Conservation (phyloP, 2,329 filamentous ascomycete species). For the Trichoderma arundinaceum region DNA sequence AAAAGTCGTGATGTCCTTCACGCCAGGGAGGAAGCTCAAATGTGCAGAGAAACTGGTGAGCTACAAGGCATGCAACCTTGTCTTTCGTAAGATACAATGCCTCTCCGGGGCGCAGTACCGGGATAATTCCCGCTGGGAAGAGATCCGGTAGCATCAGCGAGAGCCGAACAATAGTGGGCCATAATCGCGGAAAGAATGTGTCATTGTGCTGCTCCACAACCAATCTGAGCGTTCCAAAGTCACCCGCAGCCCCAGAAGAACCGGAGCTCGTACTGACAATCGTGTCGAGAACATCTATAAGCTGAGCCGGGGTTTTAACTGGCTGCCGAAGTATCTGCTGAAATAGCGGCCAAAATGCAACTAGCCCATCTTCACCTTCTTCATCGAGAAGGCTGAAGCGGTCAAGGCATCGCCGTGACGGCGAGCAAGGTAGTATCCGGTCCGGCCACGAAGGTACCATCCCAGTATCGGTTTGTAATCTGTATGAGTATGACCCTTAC, state of each 20-base stretch:
- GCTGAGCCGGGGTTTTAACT: slow-evolving; percentile 30
- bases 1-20: slow-evolving; percentile 42
- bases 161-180: slow-evolving; percentile 38
- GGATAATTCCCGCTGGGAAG: slow-evolving; percentile 36
- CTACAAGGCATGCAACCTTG: slow-evolving; percentile 41
- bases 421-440: slow-evolving; percentile 32
- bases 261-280: slow-evolving; percentile 37
- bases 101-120: slow-evolving; percentile 32
- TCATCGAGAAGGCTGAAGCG: slow-evolving; percentile 42
- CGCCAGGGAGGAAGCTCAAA: slow-evolving; percentile 35
- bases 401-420: slow-evolving; percentile 36
- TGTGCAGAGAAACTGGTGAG: slow-evolving; percentile 44
- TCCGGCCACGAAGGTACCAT: slow-evolving; percentile 2
- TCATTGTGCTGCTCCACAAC: slow-evolving; percentile 20
- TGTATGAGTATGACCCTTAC: too few species aligned
- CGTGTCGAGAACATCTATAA: slow-evolving; percentile 41
- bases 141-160: slow-evolving; percentile 35
- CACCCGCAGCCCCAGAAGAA: slow-evolving; percentile 33
- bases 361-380: slow-evolving; percentile 37
- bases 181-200: slow-evolving; percentile 33
- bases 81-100: slow-evolving; percentile 36
- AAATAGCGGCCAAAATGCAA: slow-evolving; percentile 40
- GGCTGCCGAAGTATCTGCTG: slow-evolving; percentile 34
- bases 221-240: slow-evolving; percentile 36
- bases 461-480: not conserved